Evolutionary conservation across 2,329 filamentous ascomycete genomes (phyloP), one percentile per base, ranked within the genome.

Genomic region (Beauveria scarabaeidicola): DNA sequence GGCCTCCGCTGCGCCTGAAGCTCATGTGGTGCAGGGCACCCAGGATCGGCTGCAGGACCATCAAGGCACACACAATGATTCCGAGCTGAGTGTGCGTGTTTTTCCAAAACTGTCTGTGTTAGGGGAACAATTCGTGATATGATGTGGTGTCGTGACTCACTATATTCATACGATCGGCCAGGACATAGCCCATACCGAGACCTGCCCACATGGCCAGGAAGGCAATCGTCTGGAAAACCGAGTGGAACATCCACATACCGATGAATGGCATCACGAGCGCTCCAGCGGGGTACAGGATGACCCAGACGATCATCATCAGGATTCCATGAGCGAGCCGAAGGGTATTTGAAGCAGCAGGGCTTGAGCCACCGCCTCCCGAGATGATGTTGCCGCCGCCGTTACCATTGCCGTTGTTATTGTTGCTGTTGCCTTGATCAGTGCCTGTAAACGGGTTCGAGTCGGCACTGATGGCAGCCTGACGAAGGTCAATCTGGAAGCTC

Each of bases 251-350:
- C 80, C 80, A 86, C 51, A 76, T 81, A 48, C 81, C 78, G 7
- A 85, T 62, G 3, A 86, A 62, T 3, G 84, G 81, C 79, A 87
- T 86, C 44, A 85, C 68, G 3, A 83, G 72, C 9, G 84, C 77
- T 5, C 84, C 85, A 3, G 86, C 64, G 1, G 85, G 85, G 63
- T 85, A 87, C 23, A 85, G 71, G 13, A 81, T 66, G 3, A 81
- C 76, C 63, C 86, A 84, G 19, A 81, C 79, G 50, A 86, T 67
- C 27, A 78, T 77, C 83, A 87, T 84, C 66, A 87, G 72, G 64
- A 84, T 75, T 52, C 83, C 85, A 62, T 87, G 84, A 0, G 78
- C 70, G 6, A 75, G 67, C 17, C 76, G 52, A 9, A 75, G 66
- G 4, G 65, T 67, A 11, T 68, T 63, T 53, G 58, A 69, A 10